These are phyloP conservation scores for Phlebiopsis flavidoalba DNA, from an alignment of 768 basidiomycete species.

Conservation along the genomic window DNA sequence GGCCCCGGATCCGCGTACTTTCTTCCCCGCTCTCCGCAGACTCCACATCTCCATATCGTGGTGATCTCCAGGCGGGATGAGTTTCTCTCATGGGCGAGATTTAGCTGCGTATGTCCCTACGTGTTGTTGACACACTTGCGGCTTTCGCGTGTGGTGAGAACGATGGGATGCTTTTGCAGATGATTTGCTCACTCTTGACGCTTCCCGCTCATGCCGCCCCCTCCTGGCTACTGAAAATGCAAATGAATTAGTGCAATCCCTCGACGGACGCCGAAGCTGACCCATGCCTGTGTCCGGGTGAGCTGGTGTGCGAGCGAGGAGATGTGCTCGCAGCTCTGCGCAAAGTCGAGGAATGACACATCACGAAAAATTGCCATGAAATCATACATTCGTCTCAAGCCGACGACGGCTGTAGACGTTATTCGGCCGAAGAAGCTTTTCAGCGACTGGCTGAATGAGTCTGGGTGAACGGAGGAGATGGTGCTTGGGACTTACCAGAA, in stretches of 20 bases:
- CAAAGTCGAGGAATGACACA: background rate
- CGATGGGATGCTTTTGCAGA: background rate
- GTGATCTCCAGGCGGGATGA: background rate
- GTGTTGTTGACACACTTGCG: background rate
- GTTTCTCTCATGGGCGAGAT: background rate
- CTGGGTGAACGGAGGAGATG: background rate
- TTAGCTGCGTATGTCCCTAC: background rate
- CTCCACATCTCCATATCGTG: background rate
- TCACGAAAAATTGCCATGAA: background rate
- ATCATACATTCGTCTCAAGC: background rate
- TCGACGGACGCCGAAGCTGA: background rate
- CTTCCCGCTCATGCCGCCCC: too few relatives aligned
- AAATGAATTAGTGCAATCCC: background rate
- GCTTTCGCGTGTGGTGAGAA: background rate
- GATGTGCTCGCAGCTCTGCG: background rate
- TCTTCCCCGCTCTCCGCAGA: background rate
- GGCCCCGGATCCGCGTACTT: background rate
- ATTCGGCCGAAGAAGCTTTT: background rate
- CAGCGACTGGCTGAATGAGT: background rate
- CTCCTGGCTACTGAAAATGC: background rate
- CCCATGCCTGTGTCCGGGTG: background rate
- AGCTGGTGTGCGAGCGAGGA: background rate
- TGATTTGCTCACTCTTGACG: background rate
- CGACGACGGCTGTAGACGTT: background rate
- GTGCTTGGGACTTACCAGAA: background rate